These are phyloP conservation scores for Sequoiadendron giganteum DNA, from an alignment of 75 land plant species.

Conservation along the genomic window DNA sequence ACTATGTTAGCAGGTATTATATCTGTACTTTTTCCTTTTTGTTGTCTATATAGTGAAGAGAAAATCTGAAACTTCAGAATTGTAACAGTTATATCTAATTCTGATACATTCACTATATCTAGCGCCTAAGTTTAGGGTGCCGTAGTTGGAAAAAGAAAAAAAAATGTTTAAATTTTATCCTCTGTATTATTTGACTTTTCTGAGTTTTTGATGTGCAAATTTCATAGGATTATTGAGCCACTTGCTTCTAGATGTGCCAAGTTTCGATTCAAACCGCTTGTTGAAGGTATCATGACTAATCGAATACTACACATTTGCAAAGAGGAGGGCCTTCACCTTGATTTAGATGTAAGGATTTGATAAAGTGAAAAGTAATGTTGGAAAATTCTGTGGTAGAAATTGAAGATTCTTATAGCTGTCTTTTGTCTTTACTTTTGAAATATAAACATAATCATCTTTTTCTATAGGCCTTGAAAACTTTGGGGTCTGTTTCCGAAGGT, in stretches of 20 bases:
- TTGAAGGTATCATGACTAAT: constrained; percentile 73
- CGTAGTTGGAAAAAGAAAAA: not conserved
- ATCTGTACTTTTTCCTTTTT: not conserved
- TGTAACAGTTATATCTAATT: not conserved
- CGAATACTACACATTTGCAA: constrained; percentile 81
- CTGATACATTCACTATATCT: not conserved
- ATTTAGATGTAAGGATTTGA: constrained; percentile 59
- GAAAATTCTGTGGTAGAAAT: not conserved
- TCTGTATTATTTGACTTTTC: not conserved
- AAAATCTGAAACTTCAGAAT: not conserved
- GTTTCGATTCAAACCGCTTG: constrained; percentile 90
- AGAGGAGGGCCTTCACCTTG: constrained; percentile 80
- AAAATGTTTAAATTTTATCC: not conserved
- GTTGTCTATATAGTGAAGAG: not conserved
- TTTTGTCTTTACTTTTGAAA: not conserved
- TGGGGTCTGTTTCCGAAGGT: constrained; percentile 92
- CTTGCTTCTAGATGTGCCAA: constrained; percentile 99
- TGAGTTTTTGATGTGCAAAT: not conserved
- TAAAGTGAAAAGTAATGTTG: not conserved
- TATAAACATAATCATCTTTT: not conserved
- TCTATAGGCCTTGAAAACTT: constrained; percentile 76
- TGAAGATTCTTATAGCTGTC: not conserved
- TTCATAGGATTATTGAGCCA: constrained; percentile 90
- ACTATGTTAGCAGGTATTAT: constrained; percentile 93
- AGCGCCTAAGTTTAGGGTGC: not conserved